Base-by-base conservation (phyloP, 108 stramenopile species). In the Conticribra guillardii region DNA sequence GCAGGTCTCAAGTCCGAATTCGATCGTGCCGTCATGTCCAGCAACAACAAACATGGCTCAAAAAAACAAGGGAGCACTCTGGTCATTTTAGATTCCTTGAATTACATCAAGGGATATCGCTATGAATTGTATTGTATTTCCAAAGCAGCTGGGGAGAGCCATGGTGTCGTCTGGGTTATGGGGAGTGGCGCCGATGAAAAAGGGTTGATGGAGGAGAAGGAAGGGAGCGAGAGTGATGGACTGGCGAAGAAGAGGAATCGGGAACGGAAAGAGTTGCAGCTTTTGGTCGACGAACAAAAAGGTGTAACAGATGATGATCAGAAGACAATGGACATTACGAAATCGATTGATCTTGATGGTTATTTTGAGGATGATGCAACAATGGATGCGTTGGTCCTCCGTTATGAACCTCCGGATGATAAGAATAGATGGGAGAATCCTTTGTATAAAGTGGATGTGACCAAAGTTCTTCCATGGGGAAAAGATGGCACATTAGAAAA, bases 391-490 rank as follows among this genome's bases (percentile, higher is more conserved):
- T 59, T 96, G 26, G 82, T 93, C 7, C 67, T 64, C n/a, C 76
- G 91, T n/a, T 96, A 81, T 60, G 95, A 96, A 78, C 91, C 95
- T 29, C 95, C 95, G 17, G 90, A 93, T 63, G 81, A 83, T 0
- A 67, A 89, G 52, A 96, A 96, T 75, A 81, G 95, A 67, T 96
- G 95, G 95, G 95, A 96, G 66, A 83, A 85, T 60, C 95, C 95
- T 0, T 62, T 93, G 54, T 95, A 81, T 64, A 80, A 80, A 15
- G 78, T 91, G 15, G 88, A 95, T 67, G 59, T 91, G 32, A 60
- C 75, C 7, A 45, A 28, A 14, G 34, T 71, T 19, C 32, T 51
- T 15, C 72, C 68, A 17, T 82, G 74, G 74, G 81, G 64, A 37
- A 63, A 65, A 45, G 61, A 64, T 57, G 74, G 73, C 37, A 65